These are phyloP conservation scores for Spongiforma sp. DNA, from an alignment of 1,284 basidiomycete genomes.

Conservation along the genomic window DNA sequence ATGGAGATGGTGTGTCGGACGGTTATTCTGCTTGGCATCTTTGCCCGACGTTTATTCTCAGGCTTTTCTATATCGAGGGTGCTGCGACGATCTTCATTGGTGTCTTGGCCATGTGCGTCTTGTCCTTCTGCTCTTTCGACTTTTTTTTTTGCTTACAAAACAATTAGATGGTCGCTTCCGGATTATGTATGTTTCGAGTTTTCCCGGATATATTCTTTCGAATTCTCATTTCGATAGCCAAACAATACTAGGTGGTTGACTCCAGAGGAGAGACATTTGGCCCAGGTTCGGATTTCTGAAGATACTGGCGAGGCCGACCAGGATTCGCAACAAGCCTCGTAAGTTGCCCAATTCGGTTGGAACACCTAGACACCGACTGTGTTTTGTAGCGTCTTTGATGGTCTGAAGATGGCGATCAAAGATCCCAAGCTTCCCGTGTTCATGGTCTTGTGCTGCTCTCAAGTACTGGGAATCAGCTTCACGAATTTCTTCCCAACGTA, in stretches of 20 bases:
- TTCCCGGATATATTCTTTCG: no score
- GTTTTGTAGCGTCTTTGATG: slow-evolving; percentile 50
- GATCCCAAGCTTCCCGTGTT: slow-evolving; percentile 71
- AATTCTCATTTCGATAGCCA: slow-evolving; percentile 43
- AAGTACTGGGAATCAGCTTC: slow-evolving; percentile 70
- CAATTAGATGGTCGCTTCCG: slow-evolving; percentile 52
- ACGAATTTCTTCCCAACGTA: slow-evolving; percentile 78
- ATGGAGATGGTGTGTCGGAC: slow-evolving; percentile 64
- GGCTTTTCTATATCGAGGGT: slow-evolving; percentile 37
- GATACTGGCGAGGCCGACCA: slow-evolving; percentile 77
- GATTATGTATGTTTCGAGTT: slow-evolving; percentile 49
- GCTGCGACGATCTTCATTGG: slow-evolving; percentile 61
- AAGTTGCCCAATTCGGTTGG: slow-evolving; percentile 25
- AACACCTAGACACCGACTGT: not conserved
- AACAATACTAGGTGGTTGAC: slow-evolving; percentile 60
- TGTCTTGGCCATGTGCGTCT: slow-evolving; percentile 57
- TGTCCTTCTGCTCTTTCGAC: not conserved
- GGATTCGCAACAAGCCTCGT: slow-evolving; percentile 63
- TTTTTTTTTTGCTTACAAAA: not conserved
- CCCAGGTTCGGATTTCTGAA: slow-evolving; percentile 74
- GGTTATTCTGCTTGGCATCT: not conserved
- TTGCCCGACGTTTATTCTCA: slow-evolving; percentile 49
- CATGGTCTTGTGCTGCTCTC: slow-evolving; percentile 56
- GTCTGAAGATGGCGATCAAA: slow-evolving; percentile 64
- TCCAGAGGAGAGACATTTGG: slow-evolving; percentile 60